Evolutionary conservation across 2,329 filamentous ascomycete genomes (phyloP), one percentile per base, ranked within the genome.

Genomic region (Beauveria varroae): DNA sequence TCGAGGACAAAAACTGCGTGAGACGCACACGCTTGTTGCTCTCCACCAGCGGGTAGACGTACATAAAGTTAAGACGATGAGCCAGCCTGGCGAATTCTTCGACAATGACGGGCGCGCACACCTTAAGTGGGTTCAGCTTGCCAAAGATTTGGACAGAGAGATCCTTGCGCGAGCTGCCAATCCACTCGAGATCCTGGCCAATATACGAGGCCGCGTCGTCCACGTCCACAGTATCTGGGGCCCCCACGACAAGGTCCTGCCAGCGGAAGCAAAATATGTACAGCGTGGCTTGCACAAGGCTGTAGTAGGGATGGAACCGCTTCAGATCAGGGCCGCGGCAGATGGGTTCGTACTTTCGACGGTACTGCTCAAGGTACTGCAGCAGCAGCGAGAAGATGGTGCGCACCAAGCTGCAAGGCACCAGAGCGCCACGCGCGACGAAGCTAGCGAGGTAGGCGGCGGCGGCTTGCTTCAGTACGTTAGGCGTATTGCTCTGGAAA

Each of bases 221-320:
- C 64, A 78, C 83, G 74, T 84, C 89, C 62, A 84, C 82, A 63
- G 75, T 79, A 63, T 86, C 81, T 1, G 83, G 78, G 3, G 82
- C 83, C 1, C 83, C 81, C 22, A 84, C 79, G 61, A 91, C 88
- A 52, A 99, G 80, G 69, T 98, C 93, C 64, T 91, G 88, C 95
- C 95, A 99, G 60, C 95, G 87, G 79, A 99, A 99, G 78, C 95
- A 99, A 71, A 96, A 97, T 63, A 96, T 93, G 77, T 97, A 97
- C 26, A 97, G 83, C 3, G 96, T 80, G 1, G 92, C 92, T 73
- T 97, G 93, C n/a, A 89, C 86, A 53, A 92, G 86, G 20, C 90
- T 87, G 73, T 97, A 97, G 75, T 96, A 96, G 16, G 89, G 85
- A 53, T 87, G 86, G 71, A 93, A 96, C 52, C 89, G 87, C 64